phyloP scores from a whole-genome alignment of 2,329 filamentous ascomycete genomes.

The Aschersonia sp. region DNA sequence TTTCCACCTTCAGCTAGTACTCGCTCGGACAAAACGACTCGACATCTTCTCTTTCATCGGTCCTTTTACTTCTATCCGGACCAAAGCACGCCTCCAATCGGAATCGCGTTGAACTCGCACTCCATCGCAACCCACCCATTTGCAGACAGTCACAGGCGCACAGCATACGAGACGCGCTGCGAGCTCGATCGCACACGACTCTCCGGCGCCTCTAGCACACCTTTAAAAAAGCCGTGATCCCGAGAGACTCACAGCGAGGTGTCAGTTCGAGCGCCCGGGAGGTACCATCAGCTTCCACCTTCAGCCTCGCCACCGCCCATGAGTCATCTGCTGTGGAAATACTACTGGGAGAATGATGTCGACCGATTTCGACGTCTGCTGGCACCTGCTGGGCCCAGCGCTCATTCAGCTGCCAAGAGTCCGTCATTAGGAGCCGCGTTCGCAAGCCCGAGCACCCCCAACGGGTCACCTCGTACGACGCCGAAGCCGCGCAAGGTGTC shows the following conservation, averaged over 20 bases:
- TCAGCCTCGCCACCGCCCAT: slow-evolving; percentile 38
- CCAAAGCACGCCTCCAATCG: too few species aligned
- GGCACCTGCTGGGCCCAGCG: slow-evolving; percentile 50
- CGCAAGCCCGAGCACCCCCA: slow-evolving; percentile 24
- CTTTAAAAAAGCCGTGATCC: slow-evolving; percentile 92
- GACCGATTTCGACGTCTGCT: slow-evolving; percentile 84
- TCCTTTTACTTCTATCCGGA: too few species aligned
- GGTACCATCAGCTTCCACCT: not conserved
- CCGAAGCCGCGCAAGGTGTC: slow-evolving; percentile 38
- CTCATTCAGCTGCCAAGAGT: slow-evolving; percentile 40
- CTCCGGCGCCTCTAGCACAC: slow-evolving; percentile 30
- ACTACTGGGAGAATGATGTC: slow-evolving; percentile 95
- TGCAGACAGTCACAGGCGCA: too few species aligned
- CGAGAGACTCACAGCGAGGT: slow-evolving; percentile 78
- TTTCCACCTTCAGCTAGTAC: too few species aligned
- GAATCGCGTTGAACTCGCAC: too few species aligned
- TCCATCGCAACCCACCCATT: too few species aligned
- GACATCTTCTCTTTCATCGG: too few species aligned
- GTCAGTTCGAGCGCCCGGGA: slow-evolving; percentile 42
- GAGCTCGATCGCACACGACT: slow-evolving; percentile 1
- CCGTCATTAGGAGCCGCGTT: slow-evolving; percentile 24
- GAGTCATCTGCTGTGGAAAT: slow-evolving; percentile 96
- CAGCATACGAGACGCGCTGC: too few species aligned
- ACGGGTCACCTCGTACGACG: slow-evolving; percentile 33
- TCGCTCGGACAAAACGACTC: too few species aligned